Percentiles rank a stretch among this genome's conserved stretches.
Evolutionary conservation across 2,329 filamentous ascomycete genomes (phyloP).

Genomic region (Neonectria magnoliae): DNA sequence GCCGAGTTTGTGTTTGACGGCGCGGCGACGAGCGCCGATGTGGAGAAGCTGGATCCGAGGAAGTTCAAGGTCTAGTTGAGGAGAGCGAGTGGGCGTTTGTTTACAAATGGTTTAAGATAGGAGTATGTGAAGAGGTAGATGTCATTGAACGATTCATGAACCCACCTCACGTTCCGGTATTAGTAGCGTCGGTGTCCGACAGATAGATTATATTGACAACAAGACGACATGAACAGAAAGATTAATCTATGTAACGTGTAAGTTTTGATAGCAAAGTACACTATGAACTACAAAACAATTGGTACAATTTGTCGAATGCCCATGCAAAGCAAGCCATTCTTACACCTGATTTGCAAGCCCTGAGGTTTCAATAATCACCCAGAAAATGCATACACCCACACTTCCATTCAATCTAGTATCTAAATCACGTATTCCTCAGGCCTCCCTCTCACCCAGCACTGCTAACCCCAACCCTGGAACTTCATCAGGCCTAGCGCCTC

Average conservation of each 20-base stretch:
- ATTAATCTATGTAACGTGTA: not conserved
- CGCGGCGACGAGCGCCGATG: slow-evolving; percentile 71
- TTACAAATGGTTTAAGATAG: too few relatives aligned
- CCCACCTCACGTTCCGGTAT: not conserved
- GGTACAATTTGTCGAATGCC: not conserved
- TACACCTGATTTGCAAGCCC: not conserved
- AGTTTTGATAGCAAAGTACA: not conserved
- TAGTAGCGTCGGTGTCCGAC: not conserved
- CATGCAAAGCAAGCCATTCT: not conserved
- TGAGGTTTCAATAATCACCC: not conserved
- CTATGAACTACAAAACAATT: not conserved
- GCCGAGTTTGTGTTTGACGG: slow-evolving; percentile 83
- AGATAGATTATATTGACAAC: too few relatives aligned
- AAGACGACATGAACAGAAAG: not conserved
- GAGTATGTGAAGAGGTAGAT: not conserved
- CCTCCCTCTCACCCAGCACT: not conserved
- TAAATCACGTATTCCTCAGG: not conserved
- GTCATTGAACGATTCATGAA: not conserved
- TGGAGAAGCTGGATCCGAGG: slow-evolving; percentile 73
- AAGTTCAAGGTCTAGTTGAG: slow-evolving; percentile 62
- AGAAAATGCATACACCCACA: not conserved
- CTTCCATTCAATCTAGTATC: not conserved
- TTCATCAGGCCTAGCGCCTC: slow-evolving; percentile 30
- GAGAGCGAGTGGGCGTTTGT: not conserved
- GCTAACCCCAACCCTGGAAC: slow-evolving; percentile 41